A percentile compares a stretch with the other conserved stretches of the same genome.
Conservation (phyloP, 2,329 filamentous ascomycete species). For the Ascochyta lentis region DNA sequence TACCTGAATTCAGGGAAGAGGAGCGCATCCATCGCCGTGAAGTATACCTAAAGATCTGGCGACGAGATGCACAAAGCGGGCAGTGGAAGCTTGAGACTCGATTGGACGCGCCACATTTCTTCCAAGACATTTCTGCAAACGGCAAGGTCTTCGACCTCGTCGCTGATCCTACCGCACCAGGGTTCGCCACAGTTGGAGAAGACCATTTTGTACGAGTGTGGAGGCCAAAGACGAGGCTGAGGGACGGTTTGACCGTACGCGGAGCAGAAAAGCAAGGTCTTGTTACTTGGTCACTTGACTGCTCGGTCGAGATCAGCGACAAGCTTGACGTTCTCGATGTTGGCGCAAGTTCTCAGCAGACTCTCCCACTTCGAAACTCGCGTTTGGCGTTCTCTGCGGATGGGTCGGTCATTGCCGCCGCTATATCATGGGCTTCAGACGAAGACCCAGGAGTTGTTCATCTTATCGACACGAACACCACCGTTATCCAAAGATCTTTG, state of each 20-base stretch:
- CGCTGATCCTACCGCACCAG: constrained; percentile 69
- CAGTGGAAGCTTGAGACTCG: constrained; percentile 79
- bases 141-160: constrained; percentile 74
- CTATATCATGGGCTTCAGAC: constrained; percentile 41
- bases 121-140: constrained; percentile 56
- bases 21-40: constrained; percentile 65
- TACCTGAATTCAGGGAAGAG: constrained; percentile 51
- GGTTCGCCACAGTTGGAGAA: constrained; percentile 85
- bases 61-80: constrained; percentile 61
- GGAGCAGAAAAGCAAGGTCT: constrained; percentile 60
- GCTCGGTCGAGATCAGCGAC: constrained; percentile 56
- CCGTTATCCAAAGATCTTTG: constrained; percentile 70
- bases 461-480: constrained; percentile 75
- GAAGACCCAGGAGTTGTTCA: constrained; percentile 69
- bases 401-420: constrained; percentile 45
- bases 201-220: constrained; percentile 82
- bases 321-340: constrained; percentile 39
- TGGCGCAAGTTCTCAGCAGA: constrained; percentile 23
- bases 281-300: constrained; percentile 77
- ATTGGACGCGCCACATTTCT: constrained; percentile 79
- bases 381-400: constrained; percentile 72
- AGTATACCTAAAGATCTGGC: constrained; percentile 91
- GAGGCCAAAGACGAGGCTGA: constrained; percentile 73
- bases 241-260: constrained; percentile 70
- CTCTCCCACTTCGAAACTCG: constrained; percentile 59